Evolutionary conservation across 2,329 filamentous ascomycete species (phyloP).

Genomic region (Cladophialophora yegresii): DNA sequence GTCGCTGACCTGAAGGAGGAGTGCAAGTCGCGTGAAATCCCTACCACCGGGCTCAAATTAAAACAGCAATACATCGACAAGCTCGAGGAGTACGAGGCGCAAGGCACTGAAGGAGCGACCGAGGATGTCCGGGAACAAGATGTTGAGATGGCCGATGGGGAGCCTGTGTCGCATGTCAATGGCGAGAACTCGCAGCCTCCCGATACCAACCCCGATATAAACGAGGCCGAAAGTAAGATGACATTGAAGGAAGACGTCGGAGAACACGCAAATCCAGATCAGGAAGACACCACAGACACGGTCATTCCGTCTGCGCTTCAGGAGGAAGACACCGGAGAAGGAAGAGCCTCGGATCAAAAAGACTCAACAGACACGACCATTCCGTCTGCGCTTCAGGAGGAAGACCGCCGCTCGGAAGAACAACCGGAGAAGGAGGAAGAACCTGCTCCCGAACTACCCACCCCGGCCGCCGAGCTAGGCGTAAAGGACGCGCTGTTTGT

Average conservation of each 20-base stretch:
- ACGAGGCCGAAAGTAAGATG: not conserved
- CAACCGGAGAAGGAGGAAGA: not conserved
- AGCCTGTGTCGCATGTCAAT: slow-evolving; percentile 1
- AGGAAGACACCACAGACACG: not conserved
- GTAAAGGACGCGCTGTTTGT: not conserved
- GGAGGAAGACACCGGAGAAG: not conserved
- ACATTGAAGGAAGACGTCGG: not conserved
- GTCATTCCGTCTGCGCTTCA: not conserved
- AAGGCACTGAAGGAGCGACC: slow-evolving; percentile 35
- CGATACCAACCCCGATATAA: not conserved
- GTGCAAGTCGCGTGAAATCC: slow-evolving; percentile 70
- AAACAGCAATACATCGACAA: slow-evolving; percentile 66
- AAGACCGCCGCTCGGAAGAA: slow-evolving; percentile 7
- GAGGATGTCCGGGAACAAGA: slow-evolving; percentile 38
- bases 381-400: slow-evolving; percentile 3
- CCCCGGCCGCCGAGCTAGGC: not conserved
- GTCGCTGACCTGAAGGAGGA: slow-evolving; percentile 75
- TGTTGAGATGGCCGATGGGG: slow-evolving; percentile 13
- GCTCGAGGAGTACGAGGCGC: slow-evolving; percentile 49
- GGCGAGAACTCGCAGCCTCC: slow-evolving; percentile 26
- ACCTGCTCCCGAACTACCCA: not conserved
- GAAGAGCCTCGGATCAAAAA: not conserved
- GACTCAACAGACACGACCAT: not conserved
- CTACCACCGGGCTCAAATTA: slow-evolving; percentile 69
- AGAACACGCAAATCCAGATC: not conserved